Base-by-base conservation (phyloP, 352 stramenopile genomes). In the Pythium volutum region DNA sequence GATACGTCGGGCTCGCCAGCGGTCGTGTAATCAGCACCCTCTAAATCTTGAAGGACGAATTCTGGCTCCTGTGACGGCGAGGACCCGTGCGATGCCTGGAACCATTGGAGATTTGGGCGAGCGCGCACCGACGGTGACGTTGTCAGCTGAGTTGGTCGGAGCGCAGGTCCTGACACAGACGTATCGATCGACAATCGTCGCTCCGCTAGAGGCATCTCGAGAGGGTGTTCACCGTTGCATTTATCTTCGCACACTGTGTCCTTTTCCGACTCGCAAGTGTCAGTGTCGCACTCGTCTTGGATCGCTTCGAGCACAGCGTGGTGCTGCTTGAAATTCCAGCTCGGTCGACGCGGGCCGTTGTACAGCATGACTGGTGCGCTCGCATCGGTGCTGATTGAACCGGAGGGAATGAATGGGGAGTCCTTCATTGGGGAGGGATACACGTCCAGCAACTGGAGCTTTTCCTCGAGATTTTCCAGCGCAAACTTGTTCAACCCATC, bases 341-440 rank as follows among this genome's bases (percentile, higher is more conserved):
- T 88, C 16, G 81, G 79, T 26, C 77, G 74, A 45, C 77, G 75
- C 25, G 68, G 66, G 3, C 67, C 58, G 18, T 42, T 69, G 36
- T 72, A 70, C 18, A 58, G 29, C 20, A 68, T 58, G 4, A 41
- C 51, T n/a, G 53, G 48, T 11, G 43, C 31, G 14, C 38, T 49
- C 25, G 16, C 50, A 41, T 60, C 47, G 12, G 1, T 31, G 11
- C 10, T 36, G 14, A 15, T 55, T n/a, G 39, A 0, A 52, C 18
- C n/a, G 5, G 20, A 55, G 5, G 6, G 7, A 36, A 33, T 23
- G 16, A 50, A 41, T 18, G 77, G 49, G 26, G 66, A 14, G 4
- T 78, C 65, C 49, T 89, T 91, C 74, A 91, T 79, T 0, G 81
- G 81, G 3, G 81, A 91, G 12, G 81, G 81, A 45, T 76, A 89